Conservation (phyloP, 2,329 filamentous ascomycete species). For the Fusarium sp. region DNA sequence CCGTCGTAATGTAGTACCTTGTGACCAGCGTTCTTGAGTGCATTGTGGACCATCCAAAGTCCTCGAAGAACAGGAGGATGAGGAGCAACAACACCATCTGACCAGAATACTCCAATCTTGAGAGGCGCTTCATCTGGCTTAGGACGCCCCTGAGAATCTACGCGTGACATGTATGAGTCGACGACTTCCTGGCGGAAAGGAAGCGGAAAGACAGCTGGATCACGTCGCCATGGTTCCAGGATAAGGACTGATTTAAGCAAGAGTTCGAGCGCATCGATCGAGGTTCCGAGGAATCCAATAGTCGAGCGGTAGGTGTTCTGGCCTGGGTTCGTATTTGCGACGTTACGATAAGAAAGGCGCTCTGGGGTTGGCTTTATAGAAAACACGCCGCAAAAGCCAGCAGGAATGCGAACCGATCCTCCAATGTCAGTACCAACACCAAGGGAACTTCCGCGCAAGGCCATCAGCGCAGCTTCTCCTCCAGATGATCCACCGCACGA, state of each 20-base stretch:
- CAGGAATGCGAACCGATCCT: constrained; percentile 48
- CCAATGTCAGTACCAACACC: constrained; percentile 53
- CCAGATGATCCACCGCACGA: constrained; percentile 52
- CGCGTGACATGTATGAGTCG: constrained; percentile 52
- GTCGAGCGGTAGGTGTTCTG: constrained; percentile 72
- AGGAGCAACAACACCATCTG: constrained; percentile 61
- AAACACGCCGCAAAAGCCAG: constrained; percentile 42
- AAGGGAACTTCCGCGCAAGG: constrained; percentile 46
- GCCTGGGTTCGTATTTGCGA: constrained; percentile 54
- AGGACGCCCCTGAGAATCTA: not conserved
- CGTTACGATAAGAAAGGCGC: constrained; percentile 30
- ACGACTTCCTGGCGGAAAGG: constrained; percentile 68
- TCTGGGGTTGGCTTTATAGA: constrained; percentile 35
- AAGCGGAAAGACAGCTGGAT: constrained; percentile 72
- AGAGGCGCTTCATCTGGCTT: constrained; percentile 50
- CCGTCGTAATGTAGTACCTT: constrained; percentile 40
- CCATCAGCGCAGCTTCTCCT: constrained; percentile 50
- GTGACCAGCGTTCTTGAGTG: constrained; percentile 49
- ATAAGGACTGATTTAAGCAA: constrained; percentile 66
- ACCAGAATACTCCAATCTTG: constrained; percentile 64
- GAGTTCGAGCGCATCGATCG: constrained; percentile 64
- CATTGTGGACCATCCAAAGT: not conserved
- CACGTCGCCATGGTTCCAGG: constrained; percentile 72
- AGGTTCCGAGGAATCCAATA: constrained; percentile 71
- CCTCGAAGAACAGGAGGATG: constrained; percentile 67